phyloP scores from a whole-genome alignment of 768 basidiomycete species.

The Hericium erinaceus region DNA sequence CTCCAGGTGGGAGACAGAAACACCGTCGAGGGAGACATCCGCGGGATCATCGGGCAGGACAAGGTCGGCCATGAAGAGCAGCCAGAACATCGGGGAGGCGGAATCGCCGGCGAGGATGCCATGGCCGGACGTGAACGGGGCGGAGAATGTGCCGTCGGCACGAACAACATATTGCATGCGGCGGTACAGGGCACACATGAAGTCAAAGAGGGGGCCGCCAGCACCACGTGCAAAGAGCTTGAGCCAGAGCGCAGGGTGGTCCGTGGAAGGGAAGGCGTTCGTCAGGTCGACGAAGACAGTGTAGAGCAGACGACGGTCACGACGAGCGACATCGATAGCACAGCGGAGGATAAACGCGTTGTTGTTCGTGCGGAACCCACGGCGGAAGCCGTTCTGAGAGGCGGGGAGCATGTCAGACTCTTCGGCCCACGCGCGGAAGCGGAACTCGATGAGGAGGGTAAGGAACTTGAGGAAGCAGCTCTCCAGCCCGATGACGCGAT shows the following conservation, averaged over 20 bases:
- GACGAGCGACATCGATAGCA: constrained; percentile 14
- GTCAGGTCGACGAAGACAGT: constrained; percentile 18
- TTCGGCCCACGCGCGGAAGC: constrained; percentile 16
- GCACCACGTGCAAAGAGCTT: constrained; percentile 13
- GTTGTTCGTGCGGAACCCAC: constrained; percentile 20
- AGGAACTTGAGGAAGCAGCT: constrained; percentile 20
- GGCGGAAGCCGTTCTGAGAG: constrained; percentile 25
- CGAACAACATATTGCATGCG: not conserved
- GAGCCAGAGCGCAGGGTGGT: constrained; percentile 26
- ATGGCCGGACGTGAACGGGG: constrained; percentile 1
- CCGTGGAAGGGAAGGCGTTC: no score
- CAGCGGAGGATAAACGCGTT: constrained; percentile 18
- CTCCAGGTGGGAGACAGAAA: constrained; percentile 15
- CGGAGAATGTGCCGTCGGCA: not conserved
- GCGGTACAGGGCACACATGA: not conserved
- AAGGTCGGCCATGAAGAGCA: constrained; percentile 10
- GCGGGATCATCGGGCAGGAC: not conserved
- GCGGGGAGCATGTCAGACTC: constrained; percentile 14
- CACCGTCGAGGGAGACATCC: constrained; percentile 9
- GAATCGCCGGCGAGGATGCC: constrained; percentile 16
- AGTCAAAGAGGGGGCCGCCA: not conserved
- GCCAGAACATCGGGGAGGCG: no score
- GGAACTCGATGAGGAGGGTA: constrained; percentile 17
- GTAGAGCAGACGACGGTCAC: constrained; percentile 9
- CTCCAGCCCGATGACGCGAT: constrained; percentile 22